Evolutionary conservation across 2,329 filamentous ascomycete species (phyloP).

Genomic region (Xylariaceae sp.): DNA sequence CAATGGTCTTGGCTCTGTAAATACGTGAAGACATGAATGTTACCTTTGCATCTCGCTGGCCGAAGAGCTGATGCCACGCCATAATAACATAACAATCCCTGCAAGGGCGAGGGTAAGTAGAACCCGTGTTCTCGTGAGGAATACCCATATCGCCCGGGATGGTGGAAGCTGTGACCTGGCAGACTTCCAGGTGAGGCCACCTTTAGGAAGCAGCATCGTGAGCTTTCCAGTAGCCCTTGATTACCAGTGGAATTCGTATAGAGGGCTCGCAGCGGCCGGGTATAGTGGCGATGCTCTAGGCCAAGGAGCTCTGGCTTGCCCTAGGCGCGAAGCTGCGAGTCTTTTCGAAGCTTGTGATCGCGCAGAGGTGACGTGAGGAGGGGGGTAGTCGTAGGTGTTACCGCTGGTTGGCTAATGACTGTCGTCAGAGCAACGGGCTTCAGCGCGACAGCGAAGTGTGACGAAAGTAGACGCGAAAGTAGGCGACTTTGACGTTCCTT

Average conservation of each 20-base stretch:
- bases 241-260: slow-evolving; percentile 36
- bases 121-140: slow-evolving; percentile 72
- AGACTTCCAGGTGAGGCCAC: slow-evolving; percentile 87
- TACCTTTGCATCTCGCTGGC: slow-evolving; percentile 90
- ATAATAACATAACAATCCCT: slow-evolving; percentile 73
- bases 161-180: slow-evolving; percentile 74
- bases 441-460: background rate
- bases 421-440: slow-evolving; percentile 5
- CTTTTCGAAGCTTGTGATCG: slow-evolving; percentile 1
- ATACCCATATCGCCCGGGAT: slow-evolving; percentile 62
- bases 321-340: background rate
- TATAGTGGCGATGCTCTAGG: background rate
- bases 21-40: slow-evolving; percentile 7
- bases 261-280: slow-evolving; percentile 14
- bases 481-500: background rate
- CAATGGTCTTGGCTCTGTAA: slow-evolving; percentile 1
- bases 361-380: background rate
- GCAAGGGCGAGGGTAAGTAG: slow-evolving; percentile 66
- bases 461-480: background rate
- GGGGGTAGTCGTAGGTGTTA: background rate
- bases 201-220: slow-evolving; percentile 84
- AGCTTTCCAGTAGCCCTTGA: slow-evolving; percentile 37
- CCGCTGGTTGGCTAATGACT: background rate
- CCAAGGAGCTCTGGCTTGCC: background rate
- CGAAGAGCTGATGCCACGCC: slow-evolving; percentile 75